phyloP scores from a whole-genome alignment of 2,329 filamentous ascomycete species.

The Chrysosporium keratinophilum region DNA sequence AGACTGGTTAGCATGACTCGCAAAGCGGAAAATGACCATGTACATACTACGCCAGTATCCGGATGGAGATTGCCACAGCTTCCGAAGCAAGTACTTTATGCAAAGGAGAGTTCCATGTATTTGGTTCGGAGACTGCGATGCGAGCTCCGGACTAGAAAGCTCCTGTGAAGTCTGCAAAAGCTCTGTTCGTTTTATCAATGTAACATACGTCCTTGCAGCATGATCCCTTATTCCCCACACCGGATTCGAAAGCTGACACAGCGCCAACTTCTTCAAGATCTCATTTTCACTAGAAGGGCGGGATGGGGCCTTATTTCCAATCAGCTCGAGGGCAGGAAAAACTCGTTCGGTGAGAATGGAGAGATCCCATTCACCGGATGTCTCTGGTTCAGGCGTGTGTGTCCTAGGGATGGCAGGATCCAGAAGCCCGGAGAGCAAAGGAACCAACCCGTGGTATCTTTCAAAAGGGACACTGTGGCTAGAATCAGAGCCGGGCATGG shows the following conservation, averaged over 20 bases:
- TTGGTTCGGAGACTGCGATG: constrained; percentile 25
- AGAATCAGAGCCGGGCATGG: constrained; percentile 29
- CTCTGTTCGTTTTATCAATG: constrained; percentile 26
- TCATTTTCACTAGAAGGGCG: constrained; percentile 25
- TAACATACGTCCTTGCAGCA: constrained; percentile 36
- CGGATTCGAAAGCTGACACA: constrained; percentile 32
- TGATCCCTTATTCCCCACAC: constrained; percentile 40
- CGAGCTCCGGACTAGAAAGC: constrained; percentile 19
- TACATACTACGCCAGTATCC: constrained; percentile 26
- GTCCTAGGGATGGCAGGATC: constrained; percentile 1
- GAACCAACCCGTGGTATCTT: constrained; percentile 32
- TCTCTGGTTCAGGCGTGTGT: background rate
- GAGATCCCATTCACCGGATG: constrained; percentile 19
- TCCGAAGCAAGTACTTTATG: constrained; percentile 30
- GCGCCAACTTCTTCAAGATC: constrained; percentile 26
- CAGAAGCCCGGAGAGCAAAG: constrained; percentile 31
- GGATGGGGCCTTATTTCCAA: constrained; percentile 35
- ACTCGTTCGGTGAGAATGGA: constrained; percentile 34
- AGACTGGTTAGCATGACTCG: background rate
- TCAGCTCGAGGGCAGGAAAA: constrained; percentile 39
- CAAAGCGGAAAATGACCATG: background rate
- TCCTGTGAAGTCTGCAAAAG: constrained; percentile 25
- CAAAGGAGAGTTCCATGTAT: constrained; percentile 35
- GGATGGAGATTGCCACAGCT: constrained; percentile 26
- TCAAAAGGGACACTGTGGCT: constrained; percentile 32